Percentiles rank a stretch among this genome's conserved stretches.
These are phyloP conservation scores for Lipomyces kockii DNA, from an alignment of 805 yeast genomes.

Conservation along the genomic window DNA sequence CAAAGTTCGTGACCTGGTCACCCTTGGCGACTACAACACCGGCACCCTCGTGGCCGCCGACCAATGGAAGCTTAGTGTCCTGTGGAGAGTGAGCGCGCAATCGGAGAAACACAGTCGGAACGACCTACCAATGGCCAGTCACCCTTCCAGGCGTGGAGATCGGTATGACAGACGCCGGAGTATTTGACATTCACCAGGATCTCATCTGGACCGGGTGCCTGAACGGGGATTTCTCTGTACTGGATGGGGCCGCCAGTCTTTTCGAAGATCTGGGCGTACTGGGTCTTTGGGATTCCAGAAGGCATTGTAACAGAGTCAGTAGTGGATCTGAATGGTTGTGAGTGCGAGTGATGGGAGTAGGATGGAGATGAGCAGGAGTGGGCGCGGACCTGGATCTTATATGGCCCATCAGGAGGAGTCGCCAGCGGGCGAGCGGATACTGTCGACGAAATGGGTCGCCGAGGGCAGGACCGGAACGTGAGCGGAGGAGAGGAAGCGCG, in stretches of 20 bases:
- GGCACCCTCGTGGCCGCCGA: slow-evolving; percentile 91
- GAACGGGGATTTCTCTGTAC: slow-evolving; percentile 79
- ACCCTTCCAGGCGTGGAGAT: slow-evolving; percentile 91
- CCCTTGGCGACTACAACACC: slow-evolving; percentile 84
- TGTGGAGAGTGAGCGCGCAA: background rate
- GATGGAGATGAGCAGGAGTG: slow-evolving; percentile 4
- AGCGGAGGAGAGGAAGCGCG: background rate
- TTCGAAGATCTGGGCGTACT: slow-evolving; percentile 57
- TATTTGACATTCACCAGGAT: slow-evolving; percentile 79
- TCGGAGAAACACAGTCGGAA: background rate
- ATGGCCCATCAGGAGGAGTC: background rate
- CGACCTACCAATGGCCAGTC: slow-evolving; percentile 74
- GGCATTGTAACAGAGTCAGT: background rate
- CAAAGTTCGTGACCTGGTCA: slow-evolving; percentile 66
- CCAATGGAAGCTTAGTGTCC: slow-evolving; percentile 69
- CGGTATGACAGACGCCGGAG: slow-evolving; percentile 94
- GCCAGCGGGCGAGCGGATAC: background rate
- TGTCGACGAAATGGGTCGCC: background rate
- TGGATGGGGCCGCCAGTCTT: slow-evolving; percentile 38
- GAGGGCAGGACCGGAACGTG: background rate
- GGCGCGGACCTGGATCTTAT: slow-evolving; percentile 7
- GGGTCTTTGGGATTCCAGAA: slow-evolving; percentile 60
- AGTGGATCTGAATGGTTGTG: background rate
- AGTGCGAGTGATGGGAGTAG: slow-evolving; percentile 2
- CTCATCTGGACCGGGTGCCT: slow-evolving; percentile 76